Base-by-base conservation (phyloP, 2,329 filamentous ascomycete genomes). In the Lachnellula suecica region DNA sequence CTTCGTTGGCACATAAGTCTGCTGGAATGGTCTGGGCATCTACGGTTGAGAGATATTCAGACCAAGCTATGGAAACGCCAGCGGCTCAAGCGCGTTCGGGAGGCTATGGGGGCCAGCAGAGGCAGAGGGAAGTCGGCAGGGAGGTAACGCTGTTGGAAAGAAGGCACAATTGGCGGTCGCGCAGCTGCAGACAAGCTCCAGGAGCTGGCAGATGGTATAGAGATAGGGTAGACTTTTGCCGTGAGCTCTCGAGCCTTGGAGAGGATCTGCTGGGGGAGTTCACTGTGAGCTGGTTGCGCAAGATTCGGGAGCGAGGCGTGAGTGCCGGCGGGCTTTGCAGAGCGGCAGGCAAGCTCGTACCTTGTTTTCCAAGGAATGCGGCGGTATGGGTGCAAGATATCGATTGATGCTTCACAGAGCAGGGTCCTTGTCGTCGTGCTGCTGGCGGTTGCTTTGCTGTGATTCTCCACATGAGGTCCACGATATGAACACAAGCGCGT, bases 1-100 rank as follows among this genome's bases (percentile, higher is more conserved):
- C 62, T 64, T 67, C 61, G 63, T 66, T 66, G 62, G 66, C 57
- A 67, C 66, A 68, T 68, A 64, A 54, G 59, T 63, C 54, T 65
- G 58, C 57, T 51, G 56, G 56, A 61, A 46, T 43, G 43, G 62
- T 61, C n/a, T n/a, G n/a, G n/a, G n/a, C n/a, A n/a, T n/a, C n/a
- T n/a, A n/a, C n/a, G n/a, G n/a, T n/a, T n/a, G n/a, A n/a, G n/a
- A n/a, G n/a, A n/a, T n/a, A n/a, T n/a, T n/a, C 15, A 25, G 25
- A 20, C 25, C n/a, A 11, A 20, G 25, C 9, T 25, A 27, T 29
- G 44, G 37, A 24, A 41, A 34, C 19, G 38, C 45, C 19, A 29
- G 27, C 20, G 24, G 43, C 10, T 48, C 37, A 27, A 9, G 34
- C 43, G 44, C 47, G 37, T 25, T 49, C 17, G 29, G 37, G 22